Conservation (phyloP, 176 grass and related monocot genomes). For the Eremochloa ophiuroides region DNA sequence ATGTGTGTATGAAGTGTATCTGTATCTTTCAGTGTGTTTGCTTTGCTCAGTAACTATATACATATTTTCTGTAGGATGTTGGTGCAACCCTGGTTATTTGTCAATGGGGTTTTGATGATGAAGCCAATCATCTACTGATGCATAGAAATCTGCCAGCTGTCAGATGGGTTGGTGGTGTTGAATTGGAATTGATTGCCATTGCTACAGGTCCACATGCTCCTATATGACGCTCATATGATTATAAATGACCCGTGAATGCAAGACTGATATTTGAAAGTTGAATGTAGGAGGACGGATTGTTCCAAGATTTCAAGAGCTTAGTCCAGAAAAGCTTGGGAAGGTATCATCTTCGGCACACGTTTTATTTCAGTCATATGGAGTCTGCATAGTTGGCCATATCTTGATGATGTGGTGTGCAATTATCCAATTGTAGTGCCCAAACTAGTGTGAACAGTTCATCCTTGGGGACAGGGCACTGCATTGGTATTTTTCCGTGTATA, state of each 20-base stretch:
- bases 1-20: neutral
- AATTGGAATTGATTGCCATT: constrained; percentile 97
- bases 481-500: neutral
- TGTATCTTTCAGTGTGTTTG: neutral
- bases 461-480: neutral
- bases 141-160: constrained; percentile 90
- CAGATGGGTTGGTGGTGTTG: constrained; percentile 99
- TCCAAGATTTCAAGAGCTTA: constrained; percentile 91
- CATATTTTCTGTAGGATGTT: constrained; percentile 56
- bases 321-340: constrained; percentile 84
- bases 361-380: neutral
- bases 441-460: neutral
- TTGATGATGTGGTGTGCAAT: neutral
- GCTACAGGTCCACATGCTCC: constrained; percentile 59
- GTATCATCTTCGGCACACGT: constrained; percentile 27
- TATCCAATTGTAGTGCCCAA: neutral
- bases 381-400: neutral
- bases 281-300: constrained; percentile 87
- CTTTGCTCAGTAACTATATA: neutral
- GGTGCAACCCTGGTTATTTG: constrained; percentile 97
- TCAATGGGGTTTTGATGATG: constrained; percentile 99
- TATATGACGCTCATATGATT: neutral
- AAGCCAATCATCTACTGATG: constrained; percentile 96
- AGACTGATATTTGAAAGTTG: constrained; percentile 18
- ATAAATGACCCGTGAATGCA: neutral